A percentile compares a stretch with the other conserved stretches of the same genome.
These are phyloP conservation scores for Globisporangium uncinulatum DNA, from an alignment of 352 stramenopile genomes.

Conservation along the genomic window DNA sequence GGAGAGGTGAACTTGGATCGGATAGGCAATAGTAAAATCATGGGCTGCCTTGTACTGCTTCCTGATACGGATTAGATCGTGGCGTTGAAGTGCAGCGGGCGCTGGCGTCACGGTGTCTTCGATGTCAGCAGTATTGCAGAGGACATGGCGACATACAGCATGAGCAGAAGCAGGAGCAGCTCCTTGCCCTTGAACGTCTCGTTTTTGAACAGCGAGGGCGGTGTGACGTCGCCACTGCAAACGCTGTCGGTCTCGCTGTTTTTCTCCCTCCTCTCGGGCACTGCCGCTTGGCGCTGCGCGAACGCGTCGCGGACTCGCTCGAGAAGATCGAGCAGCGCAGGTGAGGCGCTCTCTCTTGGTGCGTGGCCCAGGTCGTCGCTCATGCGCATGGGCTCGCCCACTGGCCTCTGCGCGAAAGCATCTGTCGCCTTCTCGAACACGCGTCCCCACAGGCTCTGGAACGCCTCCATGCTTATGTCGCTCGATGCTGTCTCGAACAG, in stretches of 20 bases:
- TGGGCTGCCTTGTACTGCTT: too few species aligned
- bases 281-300: neutral
- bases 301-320: neutral
- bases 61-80: too few species aligned
- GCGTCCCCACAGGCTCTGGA: conserved; percentile 1
- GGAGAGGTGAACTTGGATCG: too few species aligned
- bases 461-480: neutral
- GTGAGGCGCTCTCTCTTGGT: neutral
- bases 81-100: neutral
- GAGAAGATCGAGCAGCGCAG: neutral
- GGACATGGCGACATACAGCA: conserved; percentile 3
- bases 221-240: too few species aligned
- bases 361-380: neutral
- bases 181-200: conserved; percentile 1
- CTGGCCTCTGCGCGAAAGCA: neutral
- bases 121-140: neutral
- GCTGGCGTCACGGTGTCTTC: neutral
- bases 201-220: neutral
- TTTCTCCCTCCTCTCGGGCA: neutral
- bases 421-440: neutral
- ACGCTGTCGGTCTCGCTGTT: neutral
- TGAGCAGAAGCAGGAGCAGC: neutral
- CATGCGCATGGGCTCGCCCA: neutral
- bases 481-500: conserved; percentile 1
- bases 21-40: too few species aligned